Percentiles rank a stretch among this genome's conserved stretches.
Conservation (phyloP, 2,329 filamentous ascomycete species). For the Claviceps paspali region DNA sequence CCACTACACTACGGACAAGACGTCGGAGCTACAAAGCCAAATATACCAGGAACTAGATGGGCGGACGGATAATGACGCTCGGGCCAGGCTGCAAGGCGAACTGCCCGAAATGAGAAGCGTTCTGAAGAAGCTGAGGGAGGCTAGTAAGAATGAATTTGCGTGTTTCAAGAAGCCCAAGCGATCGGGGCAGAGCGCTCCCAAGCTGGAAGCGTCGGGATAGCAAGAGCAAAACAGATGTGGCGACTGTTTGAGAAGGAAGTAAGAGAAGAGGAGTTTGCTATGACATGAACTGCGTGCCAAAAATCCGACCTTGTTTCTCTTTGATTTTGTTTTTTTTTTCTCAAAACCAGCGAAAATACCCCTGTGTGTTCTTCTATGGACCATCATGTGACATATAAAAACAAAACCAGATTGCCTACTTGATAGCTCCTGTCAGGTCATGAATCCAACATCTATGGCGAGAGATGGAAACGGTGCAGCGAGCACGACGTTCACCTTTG, state of each 20-base stretch:
- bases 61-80: constrained; percentile 75
- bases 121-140: constrained; percentile 69
- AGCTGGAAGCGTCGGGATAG: constrained; percentile 16
- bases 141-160: constrained; percentile 74
- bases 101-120: constrained; percentile 78
- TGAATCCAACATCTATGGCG: no score
- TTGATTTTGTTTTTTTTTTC: no score
- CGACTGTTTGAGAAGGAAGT: no score
- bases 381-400: no score
- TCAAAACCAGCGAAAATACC: no score
- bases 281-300: background rate
- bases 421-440: no score
- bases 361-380: no score
- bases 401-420: no score
- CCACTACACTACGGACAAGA: constrained; percentile 74
- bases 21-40: constrained; percentile 67
- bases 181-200: constrained; percentile 17
- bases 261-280: no score
- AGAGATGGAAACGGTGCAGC: no score
- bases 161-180: constrained; percentile 57
- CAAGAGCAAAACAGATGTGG: background rate
- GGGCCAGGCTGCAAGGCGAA: constrained; percentile 67
- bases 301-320: no score
- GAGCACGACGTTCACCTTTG: no score
- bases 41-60: constrained; percentile 86